phyloP scores from a whole-genome alignment of 352 stramenopile genomes.

The Phytophthora chlamydospora region DNA sequence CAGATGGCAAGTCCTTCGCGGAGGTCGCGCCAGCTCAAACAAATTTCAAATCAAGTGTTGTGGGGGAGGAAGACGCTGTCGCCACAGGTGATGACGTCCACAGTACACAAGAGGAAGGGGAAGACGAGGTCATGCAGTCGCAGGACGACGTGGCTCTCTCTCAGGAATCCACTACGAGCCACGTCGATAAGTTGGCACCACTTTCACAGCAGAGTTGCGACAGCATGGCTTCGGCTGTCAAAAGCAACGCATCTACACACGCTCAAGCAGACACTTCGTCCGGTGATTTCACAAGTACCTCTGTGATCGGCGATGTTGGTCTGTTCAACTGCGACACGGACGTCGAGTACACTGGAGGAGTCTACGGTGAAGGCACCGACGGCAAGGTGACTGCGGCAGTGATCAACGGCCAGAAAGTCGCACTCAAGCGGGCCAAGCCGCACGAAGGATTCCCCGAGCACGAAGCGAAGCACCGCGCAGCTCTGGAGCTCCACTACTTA shows the following conservation, averaged over 20 bases:
- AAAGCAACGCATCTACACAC: not conserved
- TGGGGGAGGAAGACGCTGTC: conserved; percentile 12
- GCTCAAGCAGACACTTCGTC: conserved; percentile 18
- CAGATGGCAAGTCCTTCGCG: conserved; percentile 2
- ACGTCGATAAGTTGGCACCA: conserved; percentile 27
- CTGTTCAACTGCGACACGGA: conserved; percentile 86
- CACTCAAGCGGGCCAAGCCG: conserved; percentile 82
- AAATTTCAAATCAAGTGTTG: conserved; percentile 4
- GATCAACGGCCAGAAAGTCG: conserved; percentile 81
- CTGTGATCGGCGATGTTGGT: conserved; percentile 83
- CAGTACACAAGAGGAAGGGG: conserved; percentile 11
- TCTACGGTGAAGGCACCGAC: conserved; percentile 87
- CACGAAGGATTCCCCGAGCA: conserved; percentile 77
- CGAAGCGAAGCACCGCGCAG: conserved; percentile 81
- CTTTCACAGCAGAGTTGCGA: conserved; percentile 39
- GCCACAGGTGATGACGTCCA: not conserved
- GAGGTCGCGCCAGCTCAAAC: conserved; percentile 1
- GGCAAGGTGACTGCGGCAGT: conserved; percentile 80
- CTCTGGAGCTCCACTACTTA: conserved; percentile 82
- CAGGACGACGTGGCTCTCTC: conserved; percentile 24
- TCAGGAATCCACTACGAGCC: conserved; percentile 30
- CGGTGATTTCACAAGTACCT: conserved; percentile 75
- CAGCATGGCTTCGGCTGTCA: conserved; percentile 4
- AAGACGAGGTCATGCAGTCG: conserved; percentile 9
- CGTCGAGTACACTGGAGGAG: conserved; percentile 80